Evolutionary conservation across 1,139 yeast genomes (phyloP).

Genomic region (Suhomyces guaymorum): DNA sequence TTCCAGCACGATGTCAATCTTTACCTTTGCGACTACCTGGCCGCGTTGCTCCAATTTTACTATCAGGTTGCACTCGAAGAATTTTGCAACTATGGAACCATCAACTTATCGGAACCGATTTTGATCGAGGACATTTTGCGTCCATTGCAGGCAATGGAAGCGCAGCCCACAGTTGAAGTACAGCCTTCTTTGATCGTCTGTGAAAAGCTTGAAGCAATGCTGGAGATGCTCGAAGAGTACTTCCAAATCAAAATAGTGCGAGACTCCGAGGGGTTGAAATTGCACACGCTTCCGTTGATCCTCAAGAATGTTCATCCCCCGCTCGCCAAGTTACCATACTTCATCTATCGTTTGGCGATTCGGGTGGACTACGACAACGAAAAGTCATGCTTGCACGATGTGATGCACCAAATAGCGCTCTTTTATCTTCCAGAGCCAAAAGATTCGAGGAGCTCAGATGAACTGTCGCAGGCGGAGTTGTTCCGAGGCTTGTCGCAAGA

Average conservation of each 20-base stretch:
- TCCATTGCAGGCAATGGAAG: slow-evolving; percentile 24
- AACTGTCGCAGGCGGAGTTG: no score
- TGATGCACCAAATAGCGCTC: slow-evolving; percentile 68
- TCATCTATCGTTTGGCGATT: slow-evolving; percentile 61
- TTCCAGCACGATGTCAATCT: slow-evolving; percentile 80
- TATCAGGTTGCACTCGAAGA: slow-evolving; percentile 79
- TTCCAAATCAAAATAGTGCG: slow-evolving; percentile 52
- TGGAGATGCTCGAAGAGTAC: slow-evolving; percentile 79
- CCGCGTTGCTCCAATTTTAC: slow-evolving; percentile 65
- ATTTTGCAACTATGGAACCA: slow-evolving; percentile 78
- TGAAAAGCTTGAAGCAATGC: slow-evolving; percentile 46
- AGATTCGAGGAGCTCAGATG: no score
- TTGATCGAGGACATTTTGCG: slow-evolving; percentile 30
- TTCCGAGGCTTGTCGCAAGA: no score
- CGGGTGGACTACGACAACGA: slow-evolving; percentile 68
- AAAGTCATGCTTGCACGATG: slow-evolving; percentile 60
- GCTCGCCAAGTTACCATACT: slow-evolving; percentile 62
- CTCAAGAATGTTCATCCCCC: slow-evolving; percentile 64
- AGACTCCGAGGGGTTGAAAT: slow-evolving; percentile 28
- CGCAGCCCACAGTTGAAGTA: slow-evolving; percentile 24
- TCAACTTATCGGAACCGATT: slow-evolving; percentile 45
- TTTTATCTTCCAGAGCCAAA: slow-evolving; percentile 69
- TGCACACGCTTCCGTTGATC: slow-evolving; percentile 66
- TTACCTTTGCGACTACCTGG: slow-evolving; percentile 78
- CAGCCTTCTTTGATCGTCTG: no score